A percentile compares a stretch with the other conserved stretches of the same genome.
Evolutionary conservation across 495 filamentous ascomycete species (phyloP).

Genomic region (Cairneyella variabilis): DNA sequence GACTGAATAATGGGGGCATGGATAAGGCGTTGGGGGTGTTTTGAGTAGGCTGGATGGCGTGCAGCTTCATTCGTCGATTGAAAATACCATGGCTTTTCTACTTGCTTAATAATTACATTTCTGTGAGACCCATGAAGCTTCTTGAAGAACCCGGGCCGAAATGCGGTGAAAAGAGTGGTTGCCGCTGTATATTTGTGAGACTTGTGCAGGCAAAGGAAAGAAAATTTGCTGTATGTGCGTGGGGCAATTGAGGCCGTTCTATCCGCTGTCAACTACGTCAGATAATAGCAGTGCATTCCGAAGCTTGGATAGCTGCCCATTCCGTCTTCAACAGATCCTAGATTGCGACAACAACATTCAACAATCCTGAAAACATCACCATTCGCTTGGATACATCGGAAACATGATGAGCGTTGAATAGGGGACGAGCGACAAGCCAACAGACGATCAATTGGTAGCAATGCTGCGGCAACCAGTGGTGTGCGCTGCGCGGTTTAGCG

Average conservation of each 20-base stretch:
- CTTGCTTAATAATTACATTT: no score
- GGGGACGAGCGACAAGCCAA: neutral
- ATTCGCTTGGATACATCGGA: neutral
- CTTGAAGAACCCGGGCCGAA: no score
- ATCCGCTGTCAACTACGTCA: conserved; percentile 9
- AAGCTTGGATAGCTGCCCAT: neutral
- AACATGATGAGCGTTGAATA: conserved; percentile 3
- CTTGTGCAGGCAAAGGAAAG: neutral
- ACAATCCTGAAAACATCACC: neutral
- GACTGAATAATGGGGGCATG: neutral
- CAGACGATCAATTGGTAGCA: conserved; percentile 12
- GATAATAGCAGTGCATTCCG: neutral
- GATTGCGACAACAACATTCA: neutral
- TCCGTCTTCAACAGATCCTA: neutral
- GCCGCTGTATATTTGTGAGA: no score
- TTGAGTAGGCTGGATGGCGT: no score
- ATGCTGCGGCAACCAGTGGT: conserved; percentile 19
- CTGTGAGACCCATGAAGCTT: no score
- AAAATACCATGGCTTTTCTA: no score
- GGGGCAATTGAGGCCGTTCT: neutral
- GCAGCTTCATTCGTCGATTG: no score
- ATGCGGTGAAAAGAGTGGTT: no score
- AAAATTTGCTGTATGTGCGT: neutral
- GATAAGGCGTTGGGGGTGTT: neutral
- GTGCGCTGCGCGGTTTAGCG: conserved; percentile 1